phyloP scores from a whole-genome alignment of 208 protist genomes.

The Acanthamoeba rhysodes region DNA sequence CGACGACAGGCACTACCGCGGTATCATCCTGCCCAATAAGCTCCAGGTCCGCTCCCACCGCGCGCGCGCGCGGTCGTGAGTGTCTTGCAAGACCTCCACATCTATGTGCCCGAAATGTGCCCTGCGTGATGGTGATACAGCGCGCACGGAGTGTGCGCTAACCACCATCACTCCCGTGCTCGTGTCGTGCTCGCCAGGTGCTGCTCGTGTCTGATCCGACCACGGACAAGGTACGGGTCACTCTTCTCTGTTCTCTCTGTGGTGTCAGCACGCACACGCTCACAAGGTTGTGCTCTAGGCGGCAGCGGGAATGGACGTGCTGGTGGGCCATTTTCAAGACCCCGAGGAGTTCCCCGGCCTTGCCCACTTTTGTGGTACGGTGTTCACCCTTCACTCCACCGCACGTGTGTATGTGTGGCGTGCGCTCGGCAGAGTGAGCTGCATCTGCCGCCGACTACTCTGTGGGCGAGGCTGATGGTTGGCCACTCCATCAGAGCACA shows the following conservation, averaged over 20 bases:
- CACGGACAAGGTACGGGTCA: constrained; percentile 33
- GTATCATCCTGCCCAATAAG: constrained; percentile 61
- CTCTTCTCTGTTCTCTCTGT: not conserved
- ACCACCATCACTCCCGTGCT: not conserved
- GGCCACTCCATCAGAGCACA: constrained; percentile 83
- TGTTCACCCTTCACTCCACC: not conserved
- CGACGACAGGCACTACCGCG: constrained; percentile 30
- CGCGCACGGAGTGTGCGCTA: not conserved
- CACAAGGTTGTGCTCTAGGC: not conserved
- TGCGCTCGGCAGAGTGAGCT: not conserved
- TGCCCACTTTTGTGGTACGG: constrained; percentile 88
- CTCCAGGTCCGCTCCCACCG: not conserved
- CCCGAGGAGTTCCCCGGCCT: constrained; percentile 90
- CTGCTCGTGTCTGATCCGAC: constrained; percentile 61
- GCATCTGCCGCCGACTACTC: not conserved
- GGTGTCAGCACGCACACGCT: not conserved
- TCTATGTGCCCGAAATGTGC: not conserved
- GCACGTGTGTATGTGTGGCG: too few relatives aligned
- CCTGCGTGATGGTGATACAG: not conserved
- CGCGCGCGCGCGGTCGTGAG: not conserved
- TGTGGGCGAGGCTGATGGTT: not conserved
- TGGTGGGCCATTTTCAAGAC: constrained; percentile 88
- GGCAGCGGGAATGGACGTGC: constrained; percentile 87
- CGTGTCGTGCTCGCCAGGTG: not conserved
- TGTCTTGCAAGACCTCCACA: not conserved